These are phyloP conservation scores for Tubosaeta sp. DNA, from an alignment of 768 basidiomycete genomes.

Conservation along the genomic window DNA sequence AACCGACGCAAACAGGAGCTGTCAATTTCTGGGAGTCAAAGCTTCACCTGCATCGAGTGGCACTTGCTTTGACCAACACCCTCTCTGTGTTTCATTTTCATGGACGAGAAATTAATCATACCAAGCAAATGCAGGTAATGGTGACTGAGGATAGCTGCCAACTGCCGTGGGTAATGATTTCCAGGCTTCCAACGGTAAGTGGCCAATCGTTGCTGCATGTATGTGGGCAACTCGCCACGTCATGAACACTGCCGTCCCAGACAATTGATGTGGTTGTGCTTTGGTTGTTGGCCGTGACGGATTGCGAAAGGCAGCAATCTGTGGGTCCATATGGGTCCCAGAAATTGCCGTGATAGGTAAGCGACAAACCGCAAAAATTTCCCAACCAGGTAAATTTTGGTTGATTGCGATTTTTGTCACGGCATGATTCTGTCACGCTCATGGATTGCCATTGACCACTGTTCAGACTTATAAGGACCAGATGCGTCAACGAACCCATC, in stretches of 20 bases:
- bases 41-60: background rate
- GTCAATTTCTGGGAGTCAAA: background rate
- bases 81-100: too few relatives aligned
- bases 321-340: slow-evolving; percentile 29
- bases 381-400: slow-evolving; percentile 20
- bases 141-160: too few relatives aligned
- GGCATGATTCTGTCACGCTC: slow-evolving; percentile 25
- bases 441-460: background rate
- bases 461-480: background rate
- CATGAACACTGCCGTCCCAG: too few relatives aligned
- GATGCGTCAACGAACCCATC: background rate
- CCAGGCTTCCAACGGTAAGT: too few relatives aligned
- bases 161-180: too few relatives aligned
- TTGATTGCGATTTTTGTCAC: slow-evolving; percentile 32
- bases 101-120: background rate
- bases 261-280: background rate
- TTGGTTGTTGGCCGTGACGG: slow-evolving; percentile 10
- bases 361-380: background rate
- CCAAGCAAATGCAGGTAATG: background rate
- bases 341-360: slow-evolving; percentile 23
- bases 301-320: slow-evolving; percentile 20
- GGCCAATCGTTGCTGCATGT: too few relatives aligned
- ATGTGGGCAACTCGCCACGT: background rate
- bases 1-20: too few relatives aligned
- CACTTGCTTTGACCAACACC: background rate